Base-by-base conservation (phyloP, 106 monocot genomes). In the Gastrodia elata region DNA sequence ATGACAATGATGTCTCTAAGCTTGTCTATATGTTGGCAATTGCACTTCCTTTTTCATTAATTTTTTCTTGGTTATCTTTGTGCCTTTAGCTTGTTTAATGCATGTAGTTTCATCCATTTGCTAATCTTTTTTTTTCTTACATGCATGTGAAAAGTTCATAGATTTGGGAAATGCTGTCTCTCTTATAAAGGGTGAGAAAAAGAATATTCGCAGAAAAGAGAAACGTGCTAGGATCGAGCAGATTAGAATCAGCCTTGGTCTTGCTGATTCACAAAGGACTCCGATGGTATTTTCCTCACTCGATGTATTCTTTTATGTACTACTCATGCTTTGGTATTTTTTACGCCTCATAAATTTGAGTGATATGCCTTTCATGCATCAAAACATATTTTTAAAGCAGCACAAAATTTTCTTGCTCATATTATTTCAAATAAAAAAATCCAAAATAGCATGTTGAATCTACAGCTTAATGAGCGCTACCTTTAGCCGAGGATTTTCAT, bases 221-320 rank as follows among this genome's bases (percentile, higher is more conserved):
- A 98, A 93, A 74, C 87, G 84, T 72, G 86, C 86, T 9, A 86
- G 97, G 77, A 98, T 98, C 67, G 93, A 98, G 68, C 97, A 93
- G 78, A 98, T 98, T 56, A 84, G 97, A 71, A 79, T 86, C 48
- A 98, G 77, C 44, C 97, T 98, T 78, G 93, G 97, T 7, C 97
- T 98, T 77, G 88, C 97, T 25, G 97, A 98, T 83, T 87, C 86
- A 22, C 97, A 98, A 73, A 90, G 97, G 75, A 98, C 97, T 65
- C 97, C 97, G 39, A 38, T 73, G 93, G 97, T 98, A 88, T 36
- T 14, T 30, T 37, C 37, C n/a, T 69, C 40, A 8, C 36, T 27
- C 37, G 7, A 5, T 67, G 20, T 37, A 18, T 38, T 38, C 67
- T 61, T 61, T 61, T 9, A 10, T 61, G 4, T n/a, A 52, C n/a